Base-by-base conservation (phyloP, 2,329 filamentous ascomycete genomes). In the Aspergillus sp. region DNA sequence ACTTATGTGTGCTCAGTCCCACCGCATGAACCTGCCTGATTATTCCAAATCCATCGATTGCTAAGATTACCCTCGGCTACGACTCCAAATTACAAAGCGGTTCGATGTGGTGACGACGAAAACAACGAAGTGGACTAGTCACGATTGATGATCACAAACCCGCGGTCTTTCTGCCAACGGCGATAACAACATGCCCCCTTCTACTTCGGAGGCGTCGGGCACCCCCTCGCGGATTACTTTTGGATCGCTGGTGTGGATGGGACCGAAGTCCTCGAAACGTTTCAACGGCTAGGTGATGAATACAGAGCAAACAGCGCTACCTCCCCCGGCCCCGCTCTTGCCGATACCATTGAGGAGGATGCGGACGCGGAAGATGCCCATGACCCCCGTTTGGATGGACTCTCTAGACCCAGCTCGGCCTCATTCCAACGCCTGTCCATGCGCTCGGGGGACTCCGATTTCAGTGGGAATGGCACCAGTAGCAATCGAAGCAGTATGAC, bases 401-500 rank as follows among this genome's bases (percentile, higher is more conserved):
- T 65, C 33, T 64, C 72, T 40, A 71, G 53, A 61, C 74, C 53
- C 61, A 70, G 57, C 27, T 66, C 66, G 27, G 62, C 58, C 13
- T 74, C 72, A 4, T 62, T 64, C 40, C 68, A 72, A 47, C 65
- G 69, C 19, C 52, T 68, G 35, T 72, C 71, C 10, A 69, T 71
- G 37, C 60, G 76, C 53, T 81, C 79, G 33, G 68, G 75, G 34
- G 69, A 75, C 58, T 48, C 70, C 61, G 48, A 69, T 63, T 34
- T 46, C 32, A 53, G 64, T 65, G 52, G 51, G 33, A 51, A 72
- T 68, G 70, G 72, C 33, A 66, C 76, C n/a, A 70, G 68, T 44
- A 85, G 81, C 67, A 83, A 82, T 53, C 71, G 81, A 45, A 84
- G 81, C 64, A 84, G 81, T 62, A 67, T 78, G 40, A 85, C 81